Base-by-base conservation (phyloP, 257 asterid species). In the Paraleonurus japonicus region DNA sequence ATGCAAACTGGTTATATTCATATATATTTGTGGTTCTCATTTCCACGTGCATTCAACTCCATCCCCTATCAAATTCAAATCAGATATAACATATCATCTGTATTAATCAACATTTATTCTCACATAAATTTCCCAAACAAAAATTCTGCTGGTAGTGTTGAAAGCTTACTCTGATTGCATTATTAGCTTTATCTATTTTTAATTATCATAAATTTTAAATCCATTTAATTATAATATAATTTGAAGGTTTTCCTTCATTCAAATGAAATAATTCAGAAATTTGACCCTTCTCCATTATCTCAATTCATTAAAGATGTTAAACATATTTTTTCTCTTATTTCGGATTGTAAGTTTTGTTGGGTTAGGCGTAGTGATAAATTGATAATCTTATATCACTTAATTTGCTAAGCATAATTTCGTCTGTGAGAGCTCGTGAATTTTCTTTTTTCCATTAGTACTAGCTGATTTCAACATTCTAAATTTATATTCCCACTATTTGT, bases 11-110 rank as follows among this genome's bases (percentile, higher is more conserved):
- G 33, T 32, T 24, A 15, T 12, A 64, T 75, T 12, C 61, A 51
- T 60, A 2, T 48, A 51, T 60, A 2, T 48, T 69, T 61, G 67
- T 69, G 67, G 76, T 69, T 76, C 67, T 69, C 26, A 27, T 37
- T 43, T 45, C 23, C 26, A 16, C n/a, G 6, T 5, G 53, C 77
- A 62, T 57, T 64, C 33, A 6, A 19, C 59, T 23, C 65, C 60
- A 43, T 61, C 57, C 45, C 58, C 33, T 51, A 65, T 73, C 77
- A 23, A 33, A 15, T 50, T 62, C 76, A 48, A 7, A 17, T 20
- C 67, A 59, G 27, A 45, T 24, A 13, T 65, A 41, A 7, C 65
- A 24, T 11, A 7, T 59, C 19, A 54, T 66, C 41, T 30, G 63
- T 39, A 74, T 66, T 27, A 2, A 11, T 47, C 23, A 10, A 19